These are phyloP conservation scores for Lycium ferocissimum DNA, from an alignment of 257 asterid species.

Conservation along the genomic window DNA sequence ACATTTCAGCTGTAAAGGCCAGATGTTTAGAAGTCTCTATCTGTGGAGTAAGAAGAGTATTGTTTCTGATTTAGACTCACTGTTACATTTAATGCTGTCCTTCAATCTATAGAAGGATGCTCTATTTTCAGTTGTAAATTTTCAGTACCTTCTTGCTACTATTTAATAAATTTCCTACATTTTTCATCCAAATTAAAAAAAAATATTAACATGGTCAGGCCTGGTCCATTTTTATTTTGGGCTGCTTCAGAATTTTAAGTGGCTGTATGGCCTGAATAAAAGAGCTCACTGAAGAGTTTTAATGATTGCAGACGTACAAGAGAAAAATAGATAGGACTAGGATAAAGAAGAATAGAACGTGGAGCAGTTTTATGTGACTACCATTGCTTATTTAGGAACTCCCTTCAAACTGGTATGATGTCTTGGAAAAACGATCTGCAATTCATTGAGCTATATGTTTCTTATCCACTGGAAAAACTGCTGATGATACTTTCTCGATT, in stretches of 20 bases:
- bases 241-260: background rate
- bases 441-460: background rate
- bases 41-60: conserved; percentile 1
- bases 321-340: background rate
- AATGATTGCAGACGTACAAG: background rate
- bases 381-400: background rate
- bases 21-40: background rate
- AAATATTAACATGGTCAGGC: background rate
- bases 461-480: background rate
- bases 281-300: background rate
- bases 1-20: background rate
- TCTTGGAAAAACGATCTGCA: conserved; percentile 13
- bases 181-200: background rate
- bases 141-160: conserved; percentile 12
- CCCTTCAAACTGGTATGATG: conserved; percentile 16
- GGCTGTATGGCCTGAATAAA: background rate
- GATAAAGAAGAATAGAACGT: conserved; percentile 2
- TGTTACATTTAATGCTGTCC: background rate
- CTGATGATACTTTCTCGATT: conserved; percentile 6
- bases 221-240: conserved; percentile 9
- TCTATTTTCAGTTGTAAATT: background rate
- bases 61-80: conserved; percentile 14
- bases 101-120: background rate
- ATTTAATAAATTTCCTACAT: background rate
- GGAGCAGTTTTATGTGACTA: conserved; percentile 19